phyloP scores from a whole-genome alignment of 164 flowering plant genomes.

The Vitis rupestris region DNA sequence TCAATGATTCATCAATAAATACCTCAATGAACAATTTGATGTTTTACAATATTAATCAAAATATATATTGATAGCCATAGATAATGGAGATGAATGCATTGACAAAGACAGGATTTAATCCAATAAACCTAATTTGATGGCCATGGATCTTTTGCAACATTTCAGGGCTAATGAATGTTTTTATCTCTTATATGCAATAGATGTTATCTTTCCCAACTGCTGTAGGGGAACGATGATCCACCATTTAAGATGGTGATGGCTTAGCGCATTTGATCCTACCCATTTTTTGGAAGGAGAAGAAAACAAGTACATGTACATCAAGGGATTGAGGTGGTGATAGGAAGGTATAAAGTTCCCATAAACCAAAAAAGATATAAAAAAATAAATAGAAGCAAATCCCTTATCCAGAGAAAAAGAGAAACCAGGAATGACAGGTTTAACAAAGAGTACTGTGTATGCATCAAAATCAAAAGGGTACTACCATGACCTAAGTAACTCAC shows the following conservation, averaged over 20 bases:
- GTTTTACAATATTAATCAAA: not conserved
- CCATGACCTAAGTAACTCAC: slow-evolving; percentile 46
- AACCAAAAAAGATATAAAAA: too few species aligned
- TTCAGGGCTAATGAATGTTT: not conserved
- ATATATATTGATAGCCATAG: not conserved
- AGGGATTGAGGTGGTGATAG: not conserved
- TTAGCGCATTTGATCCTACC: not conserved
- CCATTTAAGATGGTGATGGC: too few species aligned
- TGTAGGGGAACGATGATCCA: not conserved
- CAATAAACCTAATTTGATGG: not conserved
- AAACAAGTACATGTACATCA: not conserved
- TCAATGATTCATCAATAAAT: not conserved
- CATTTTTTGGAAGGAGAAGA: not conserved
- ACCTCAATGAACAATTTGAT: not conserved
- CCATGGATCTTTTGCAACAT: not conserved
- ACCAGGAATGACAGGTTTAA: not conserved
- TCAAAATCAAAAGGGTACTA: not conserved
- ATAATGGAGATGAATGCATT: not conserved
- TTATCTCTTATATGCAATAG: not conserved
- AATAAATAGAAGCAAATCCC: too few species aligned
- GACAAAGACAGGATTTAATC: not conserved
- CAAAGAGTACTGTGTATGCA: not conserved
- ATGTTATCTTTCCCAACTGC: not conserved
- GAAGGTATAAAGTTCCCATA: too few species aligned
- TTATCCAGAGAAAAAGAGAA: not conserved